Conservation (phyloP, 306 rosid genomes). For the Fagus crenata region DNA sequence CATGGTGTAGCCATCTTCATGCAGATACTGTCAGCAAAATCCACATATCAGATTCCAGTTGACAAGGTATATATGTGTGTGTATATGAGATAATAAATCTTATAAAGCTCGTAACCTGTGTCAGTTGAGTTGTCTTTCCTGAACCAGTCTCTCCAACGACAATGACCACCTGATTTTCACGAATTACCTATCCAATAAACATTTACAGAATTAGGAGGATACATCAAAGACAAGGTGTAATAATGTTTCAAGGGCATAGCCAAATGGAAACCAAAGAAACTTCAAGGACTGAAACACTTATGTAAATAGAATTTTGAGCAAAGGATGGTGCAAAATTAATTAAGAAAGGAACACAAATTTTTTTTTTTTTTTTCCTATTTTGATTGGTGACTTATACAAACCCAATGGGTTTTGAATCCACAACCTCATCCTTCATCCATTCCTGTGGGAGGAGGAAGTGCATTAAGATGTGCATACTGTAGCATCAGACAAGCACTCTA, state of each 20-base stretch:
- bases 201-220: constrained; percentile 18
- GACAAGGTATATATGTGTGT: constrained; percentile 2
- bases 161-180: constrained; percentile 89
- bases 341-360: background rate
- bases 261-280: constrained; percentile 11
- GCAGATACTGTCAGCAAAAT: constrained; percentile 67
- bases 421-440: too few relatives aligned
- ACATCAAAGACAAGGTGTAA: constrained; percentile 10
- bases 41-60: constrained; percentile 33
- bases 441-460: too few relatives aligned
- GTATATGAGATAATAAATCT: background rate
- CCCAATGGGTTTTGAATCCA: too few relatives aligned
- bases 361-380: too few relatives aligned
- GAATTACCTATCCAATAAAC: constrained; percentile 61
- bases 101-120: constrained; percentile 64
- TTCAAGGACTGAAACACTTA: constrained; percentile 8
- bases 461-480: too few relatives aligned
- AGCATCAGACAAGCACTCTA: background rate
- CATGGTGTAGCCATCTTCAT: constrained; percentile 85
- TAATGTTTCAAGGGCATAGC: constrained; percentile 19
- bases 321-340: constrained; percentile 1
- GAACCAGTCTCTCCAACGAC: constrained; percentile 99
- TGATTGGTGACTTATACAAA: too few relatives aligned
- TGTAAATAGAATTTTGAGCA: constrained; percentile 4
- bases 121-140: constrained; percentile 95